Percentiles rank a stretch among this genome's conserved stretches.
phyloP scores from a whole-genome alignment of 345 rosid genomes.

The Arabidopsis arenosa region DNA sequence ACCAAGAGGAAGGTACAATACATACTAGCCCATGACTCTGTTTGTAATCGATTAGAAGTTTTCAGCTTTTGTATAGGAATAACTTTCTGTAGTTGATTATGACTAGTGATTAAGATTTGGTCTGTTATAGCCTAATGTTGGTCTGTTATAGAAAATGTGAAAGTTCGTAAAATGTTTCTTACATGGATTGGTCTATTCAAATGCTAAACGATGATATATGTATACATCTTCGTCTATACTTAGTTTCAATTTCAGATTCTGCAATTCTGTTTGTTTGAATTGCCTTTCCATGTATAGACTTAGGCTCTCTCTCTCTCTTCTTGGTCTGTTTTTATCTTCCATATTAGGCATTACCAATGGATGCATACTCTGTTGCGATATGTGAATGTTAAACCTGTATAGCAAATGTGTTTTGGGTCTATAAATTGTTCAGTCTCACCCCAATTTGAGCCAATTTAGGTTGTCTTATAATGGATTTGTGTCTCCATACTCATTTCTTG shows the following conservation, averaged over 20 bases:
- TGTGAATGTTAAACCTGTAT: background rate
- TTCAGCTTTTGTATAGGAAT: slow-evolving; percentile 29
- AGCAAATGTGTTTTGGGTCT: background rate
- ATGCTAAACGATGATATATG: background rate
- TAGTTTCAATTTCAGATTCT: background rate
- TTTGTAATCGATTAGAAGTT: background rate
- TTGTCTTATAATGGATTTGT: background rate
- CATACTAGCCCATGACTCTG: background rate
- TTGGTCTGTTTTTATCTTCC: background rate
- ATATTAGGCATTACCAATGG: background rate
- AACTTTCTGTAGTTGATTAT: background rate
- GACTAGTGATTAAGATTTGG: background rate
- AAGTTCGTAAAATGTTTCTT: background rate
- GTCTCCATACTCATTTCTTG: background rate
- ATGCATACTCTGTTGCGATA: background rate
- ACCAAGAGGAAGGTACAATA: slow-evolving; percentile 58
- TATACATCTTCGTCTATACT: background rate
- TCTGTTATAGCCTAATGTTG: background rate
- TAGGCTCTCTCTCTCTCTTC: background rate
- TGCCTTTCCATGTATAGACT: background rate
- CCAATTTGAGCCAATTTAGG: background rate
- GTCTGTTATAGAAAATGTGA: background rate
- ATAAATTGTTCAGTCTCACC: too few relatives aligned
- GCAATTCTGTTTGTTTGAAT: background rate
- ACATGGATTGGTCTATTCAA: background rate